Base-by-base conservation (phyloP, 768 basidiomycete species). In the Leccinum olivaceopallidum region DNA sequence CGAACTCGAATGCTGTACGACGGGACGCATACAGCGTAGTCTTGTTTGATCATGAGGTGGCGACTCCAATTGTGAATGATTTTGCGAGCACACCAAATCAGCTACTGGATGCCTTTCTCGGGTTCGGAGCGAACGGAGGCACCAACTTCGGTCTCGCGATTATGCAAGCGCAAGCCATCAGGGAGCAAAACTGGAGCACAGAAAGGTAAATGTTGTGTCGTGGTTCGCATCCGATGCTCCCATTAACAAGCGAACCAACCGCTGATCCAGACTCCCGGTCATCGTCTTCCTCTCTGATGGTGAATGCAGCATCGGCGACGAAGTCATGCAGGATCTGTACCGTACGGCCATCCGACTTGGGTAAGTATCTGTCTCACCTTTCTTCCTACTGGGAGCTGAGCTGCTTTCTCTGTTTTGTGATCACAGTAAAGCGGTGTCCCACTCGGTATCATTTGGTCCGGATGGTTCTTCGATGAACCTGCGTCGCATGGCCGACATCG, bases 11-110 rank as follows among this genome's bases (percentile, higher is more conserved):
- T 49, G 67, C 67, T 14, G 68, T 64, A 0, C 78, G 82, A 26
- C 71, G 78, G 32, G 86, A 87, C 60, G 76, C 86, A 1, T 88
- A 87, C 61, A 85, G 81, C 6, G 75, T 87, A 53, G 57, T 85
- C 20, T 63, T 84, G 18, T 86, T 86, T 62, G 62, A 80, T 49
- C 32, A 68, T 10, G 5, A 1, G 0, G 53, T 71, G 1, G 30
- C 42, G 14, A 60, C 47, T 5, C 71, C 69, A 3, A 57, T 84
- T 30, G 62, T 65, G 39, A 83, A 86, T 57, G 83, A 87, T 59
- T 80, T 81, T 48, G 60, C 68, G 1, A 79, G 79, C 52, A 69
- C 77, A 2, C 79, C 85, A 0, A 76, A 81, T 16, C 63, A 80
- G 24, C 69, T 87, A 28, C 63, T 87, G 13, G 67, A 69, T 2